These are phyloP conservation scores for Sporothrix curviconia DNA, from an alignment of 2,329 filamentous ascomycete genomes.

Conservation along the genomic window DNA sequence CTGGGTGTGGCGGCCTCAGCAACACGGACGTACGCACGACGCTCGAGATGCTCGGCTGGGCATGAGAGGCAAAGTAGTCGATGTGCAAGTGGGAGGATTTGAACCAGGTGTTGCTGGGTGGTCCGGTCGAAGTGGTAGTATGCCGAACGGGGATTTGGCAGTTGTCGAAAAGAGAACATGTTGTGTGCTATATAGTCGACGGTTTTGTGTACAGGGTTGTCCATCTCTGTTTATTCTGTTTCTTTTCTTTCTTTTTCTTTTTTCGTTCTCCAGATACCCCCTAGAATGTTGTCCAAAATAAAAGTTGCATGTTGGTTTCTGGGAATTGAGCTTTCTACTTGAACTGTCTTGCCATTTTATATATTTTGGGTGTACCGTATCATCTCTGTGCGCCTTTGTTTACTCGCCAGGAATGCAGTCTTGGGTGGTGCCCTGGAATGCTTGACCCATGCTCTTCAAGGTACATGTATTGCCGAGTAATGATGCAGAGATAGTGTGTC, in stretches of 20 bases:
- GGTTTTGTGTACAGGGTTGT: neutral
- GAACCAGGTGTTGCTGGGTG: neutral
- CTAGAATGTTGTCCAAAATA: conserved; percentile 2
- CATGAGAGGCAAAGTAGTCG: conserved; percentile 5
- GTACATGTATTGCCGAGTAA: no score
- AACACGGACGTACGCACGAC: conserved; percentile 47
- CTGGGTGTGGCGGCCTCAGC: conserved; percentile 52
- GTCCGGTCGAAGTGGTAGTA: neutral
- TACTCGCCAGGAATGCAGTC: no score
- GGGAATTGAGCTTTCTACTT: no score
- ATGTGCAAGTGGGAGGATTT: neutral
- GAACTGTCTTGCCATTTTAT: no score
- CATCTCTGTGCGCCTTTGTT: no score
- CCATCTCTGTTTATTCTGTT: neutral
- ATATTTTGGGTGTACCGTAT: no score
- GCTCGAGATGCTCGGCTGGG: conserved; percentile 55
- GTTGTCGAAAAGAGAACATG: no score
- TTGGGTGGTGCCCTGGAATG: no score
- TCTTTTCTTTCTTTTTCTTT: neutral
- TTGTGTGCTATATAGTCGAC: neutral
- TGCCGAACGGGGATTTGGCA: neutral
- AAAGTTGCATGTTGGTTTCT: no score
- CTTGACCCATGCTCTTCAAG: no score
- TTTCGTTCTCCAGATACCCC: conserved; percentile 2
- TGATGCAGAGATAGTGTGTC: no score